These are phyloP conservation scores for Chimonanthus praecox DNA, from an alignment of 164 flowering plant species.

Conservation along the genomic window DNA sequence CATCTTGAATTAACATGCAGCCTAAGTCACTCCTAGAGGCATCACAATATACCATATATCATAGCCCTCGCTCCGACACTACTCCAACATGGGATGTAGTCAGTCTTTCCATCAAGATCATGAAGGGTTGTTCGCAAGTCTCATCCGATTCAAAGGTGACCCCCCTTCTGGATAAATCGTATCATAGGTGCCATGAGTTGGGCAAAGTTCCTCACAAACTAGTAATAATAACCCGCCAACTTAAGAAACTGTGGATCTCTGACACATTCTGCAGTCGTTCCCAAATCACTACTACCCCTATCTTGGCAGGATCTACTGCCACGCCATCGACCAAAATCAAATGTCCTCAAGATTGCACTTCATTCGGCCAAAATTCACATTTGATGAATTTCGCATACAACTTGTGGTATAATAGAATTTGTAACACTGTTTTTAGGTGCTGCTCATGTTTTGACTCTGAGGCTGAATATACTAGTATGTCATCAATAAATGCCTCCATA, in stretches of 20 bases:
- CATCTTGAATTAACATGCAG: no score
- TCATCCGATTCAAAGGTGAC: neutral
- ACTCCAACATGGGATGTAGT: neutral
- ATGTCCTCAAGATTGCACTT: conserved; percentile 4
- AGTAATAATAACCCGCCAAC: conserved; percentile 3
- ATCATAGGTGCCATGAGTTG: neutral
- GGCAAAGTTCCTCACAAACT: conserved; percentile 3
- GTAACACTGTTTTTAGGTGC: no score
- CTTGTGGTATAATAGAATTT: no score
- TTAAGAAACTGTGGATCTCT: neutral
- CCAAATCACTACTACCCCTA: neutral
- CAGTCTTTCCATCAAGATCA: conserved; percentile 1
- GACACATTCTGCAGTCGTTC: neutral
- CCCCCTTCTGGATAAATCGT: neutral
- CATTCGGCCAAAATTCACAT: conserved; percentile 9
- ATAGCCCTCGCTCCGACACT: no score
- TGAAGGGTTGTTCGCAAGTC: neutral
- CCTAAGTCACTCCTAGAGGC: no score
- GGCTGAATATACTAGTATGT: no score
- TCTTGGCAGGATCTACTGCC: neutral
- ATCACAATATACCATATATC: no score
- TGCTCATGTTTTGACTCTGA: no score
- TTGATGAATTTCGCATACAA: neutral
- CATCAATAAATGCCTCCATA: no score
- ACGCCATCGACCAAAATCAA: conserved; percentile 6